These are phyloP conservation scores for Pelagophyceae sp. DNA, from an alignment of 352 stramenopile genomes.

Conservation along the genomic window DNA sequence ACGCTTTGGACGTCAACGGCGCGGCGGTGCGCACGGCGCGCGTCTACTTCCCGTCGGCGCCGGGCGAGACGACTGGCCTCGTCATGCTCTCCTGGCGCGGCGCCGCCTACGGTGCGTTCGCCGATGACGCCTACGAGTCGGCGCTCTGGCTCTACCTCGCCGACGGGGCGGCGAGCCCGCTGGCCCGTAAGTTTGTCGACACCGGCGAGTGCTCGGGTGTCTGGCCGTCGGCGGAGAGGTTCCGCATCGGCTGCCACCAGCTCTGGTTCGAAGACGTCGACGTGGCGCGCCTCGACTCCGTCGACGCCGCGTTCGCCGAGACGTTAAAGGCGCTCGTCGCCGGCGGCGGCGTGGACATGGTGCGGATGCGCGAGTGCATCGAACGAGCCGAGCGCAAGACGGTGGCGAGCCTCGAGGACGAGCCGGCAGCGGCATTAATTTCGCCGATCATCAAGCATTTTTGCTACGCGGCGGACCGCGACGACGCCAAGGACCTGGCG, in stretches of 20 bases:
- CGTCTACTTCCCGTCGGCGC: slow-evolving; percentile 29
- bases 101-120: slow-evolving; percentile 26
- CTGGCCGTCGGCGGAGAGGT: slow-evolving; percentile 31
- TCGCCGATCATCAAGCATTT: slow-evolving; percentile 13
- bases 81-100: slow-evolving; percentile 37
- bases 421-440: neutral
- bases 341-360: slow-evolving; percentile 28
- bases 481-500: neutral
- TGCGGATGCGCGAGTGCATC: slow-evolving; percentile 34
- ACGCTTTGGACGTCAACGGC: neutral
- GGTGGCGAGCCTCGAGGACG: slow-evolving; percentile 16
- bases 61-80: slow-evolving; percentile 36
- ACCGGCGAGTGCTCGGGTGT: slow-evolving; percentile 33
- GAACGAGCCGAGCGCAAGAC: slow-evolving; percentile 21
- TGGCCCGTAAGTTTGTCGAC: slow-evolving; percentile 35
- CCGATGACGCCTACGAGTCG: slow-evolving; percentile 26
- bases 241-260: slow-evolving; percentile 37
- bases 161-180: slow-evolving; percentile 34
- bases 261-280: slow-evolving; percentile 39
- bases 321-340: neutral
- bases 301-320: slow-evolving; percentile 19
- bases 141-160: slow-evolving; percentile 38
- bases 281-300: slow-evolving; percentile 28
- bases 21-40: slow-evolving; percentile 3
- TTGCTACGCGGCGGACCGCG: neutral